These are phyloP conservation scores for Penstemon newberryi DNA, from an alignment of 257 asterid species.

Conservation along the genomic window DNA sequence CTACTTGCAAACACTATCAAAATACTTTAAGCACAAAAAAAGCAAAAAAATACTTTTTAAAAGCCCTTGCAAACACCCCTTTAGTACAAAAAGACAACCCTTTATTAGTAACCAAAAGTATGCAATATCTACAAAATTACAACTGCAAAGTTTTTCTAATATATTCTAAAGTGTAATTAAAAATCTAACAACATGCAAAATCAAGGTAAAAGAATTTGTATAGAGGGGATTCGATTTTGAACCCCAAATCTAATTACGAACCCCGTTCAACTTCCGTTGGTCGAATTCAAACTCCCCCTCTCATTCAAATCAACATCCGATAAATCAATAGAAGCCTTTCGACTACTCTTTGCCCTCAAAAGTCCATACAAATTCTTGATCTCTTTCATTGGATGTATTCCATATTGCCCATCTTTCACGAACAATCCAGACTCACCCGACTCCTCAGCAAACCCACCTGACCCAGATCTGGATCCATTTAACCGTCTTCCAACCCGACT, in stretches of 20 bases:
- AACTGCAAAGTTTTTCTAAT: too few relatives aligned
- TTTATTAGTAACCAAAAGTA: too few relatives aligned
- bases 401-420: slow-evolving; percentile 43
- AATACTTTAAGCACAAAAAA: too few relatives aligned
- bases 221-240: neutral
- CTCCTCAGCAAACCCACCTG: slow-evolving; percentile 47
- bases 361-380: slow-evolving; percentile 69
- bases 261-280: neutral
- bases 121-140: too few relatives aligned
- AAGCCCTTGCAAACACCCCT: too few relatives aligned
- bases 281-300: slow-evolving; percentile 35
- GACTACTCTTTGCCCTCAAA: slow-evolving; percentile 58
- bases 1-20: too few relatives aligned
- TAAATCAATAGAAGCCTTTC: slow-evolving; percentile 52
- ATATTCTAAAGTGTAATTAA: too few relatives aligned
- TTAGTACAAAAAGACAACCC: too few relatives aligned
- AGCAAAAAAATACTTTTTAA: too few relatives aligned
- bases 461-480: slow-evolving; percentile 37
- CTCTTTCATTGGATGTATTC: slow-evolving; percentile 57
- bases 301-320: slow-evolving; percentile 41
- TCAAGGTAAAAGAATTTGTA: slow-evolving; percentile 2
- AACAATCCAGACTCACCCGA: slow-evolving; percentile 43
- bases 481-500: slow-evolving; percentile 33
- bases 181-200: neutral
- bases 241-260: neutral